phyloP scores from a whole-genome alignment of 495 filamentous ascomycete species.

The Aspergillus biplanus region DNA sequence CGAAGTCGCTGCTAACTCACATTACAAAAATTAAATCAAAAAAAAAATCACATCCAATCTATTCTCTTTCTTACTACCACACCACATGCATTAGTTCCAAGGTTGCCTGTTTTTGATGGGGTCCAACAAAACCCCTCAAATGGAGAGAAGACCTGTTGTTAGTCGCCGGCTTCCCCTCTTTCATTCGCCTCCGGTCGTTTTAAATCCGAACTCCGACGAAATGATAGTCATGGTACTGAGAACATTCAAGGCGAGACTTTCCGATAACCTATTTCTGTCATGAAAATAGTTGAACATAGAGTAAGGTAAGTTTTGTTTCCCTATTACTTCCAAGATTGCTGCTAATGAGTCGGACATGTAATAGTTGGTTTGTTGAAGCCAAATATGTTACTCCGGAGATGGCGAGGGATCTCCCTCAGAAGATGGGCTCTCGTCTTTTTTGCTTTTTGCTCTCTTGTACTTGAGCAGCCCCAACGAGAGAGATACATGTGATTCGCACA shows the following conservation, averaged over 20 bases:
- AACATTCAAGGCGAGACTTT: neutral
- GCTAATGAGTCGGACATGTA: neutral
- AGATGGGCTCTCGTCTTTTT: no score
- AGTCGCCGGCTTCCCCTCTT: neutral
- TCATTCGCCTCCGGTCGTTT: neutral
- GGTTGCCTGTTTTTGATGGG: neutral
- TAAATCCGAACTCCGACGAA: constrained; percentile 16
- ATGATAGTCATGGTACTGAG: neutral
- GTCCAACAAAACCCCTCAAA: neutral
- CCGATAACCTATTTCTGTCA: neutral
- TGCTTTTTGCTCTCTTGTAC: no score
- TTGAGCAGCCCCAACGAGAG: no score
- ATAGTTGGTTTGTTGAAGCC: neutral
- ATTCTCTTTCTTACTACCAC: neutral
- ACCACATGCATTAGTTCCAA: constrained; percentile 9
- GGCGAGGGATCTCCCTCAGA: neutral
- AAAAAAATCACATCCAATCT: neutral
- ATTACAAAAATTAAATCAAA: neutral
- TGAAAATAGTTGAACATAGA: neutral
- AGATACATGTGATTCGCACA: no score
- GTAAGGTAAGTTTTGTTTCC: neutral
- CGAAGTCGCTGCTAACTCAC: neutral
- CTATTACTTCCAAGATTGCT: neutral
- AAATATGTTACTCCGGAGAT: neutral
- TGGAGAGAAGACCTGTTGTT: constrained; percentile 1